Evolutionary conservation across 1,139 yeast genomes (phyloP).

Genomic region (Zhuliangozyma parablackwelliae): DNA sequence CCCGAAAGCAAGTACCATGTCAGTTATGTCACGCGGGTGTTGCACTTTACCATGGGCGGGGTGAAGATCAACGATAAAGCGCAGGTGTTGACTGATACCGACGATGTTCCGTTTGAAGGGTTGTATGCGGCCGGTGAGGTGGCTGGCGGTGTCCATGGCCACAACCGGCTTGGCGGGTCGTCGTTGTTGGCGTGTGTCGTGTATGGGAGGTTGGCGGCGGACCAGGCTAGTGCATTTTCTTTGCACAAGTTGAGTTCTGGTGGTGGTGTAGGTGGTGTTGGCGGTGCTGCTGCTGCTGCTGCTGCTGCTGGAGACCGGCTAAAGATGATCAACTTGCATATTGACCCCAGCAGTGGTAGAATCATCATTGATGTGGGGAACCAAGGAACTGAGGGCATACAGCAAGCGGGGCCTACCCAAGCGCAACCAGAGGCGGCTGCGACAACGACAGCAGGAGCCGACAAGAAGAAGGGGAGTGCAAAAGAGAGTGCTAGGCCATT

Average conservation of each 20-base stretch:
- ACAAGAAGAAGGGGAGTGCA: constrained; percentile 1
- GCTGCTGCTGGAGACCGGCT: constrained; percentile 24
- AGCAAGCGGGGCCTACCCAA: constrained; percentile 1
- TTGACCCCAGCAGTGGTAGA: constrained; percentile 28
- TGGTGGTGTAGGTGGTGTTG: constrained; percentile 3
- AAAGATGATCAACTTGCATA: constrained; percentile 42
- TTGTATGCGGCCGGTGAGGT: constrained; percentile 77
- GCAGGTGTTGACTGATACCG: constrained; percentile 47
- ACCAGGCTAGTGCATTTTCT: constrained; percentile 32
- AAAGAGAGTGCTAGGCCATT: constrained; percentile 13
- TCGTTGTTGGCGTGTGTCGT: constrained; percentile 78
- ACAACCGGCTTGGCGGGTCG: constrained; percentile 73
- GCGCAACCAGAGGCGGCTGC: constrained; percentile 4
- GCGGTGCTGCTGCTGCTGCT: constrained; percentile 1
- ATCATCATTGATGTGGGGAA: constrained; percentile 28
- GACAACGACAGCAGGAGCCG: constrained; percentile 2
- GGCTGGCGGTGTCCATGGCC: constrained; percentile 82
- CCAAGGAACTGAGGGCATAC: constrained; percentile 1
- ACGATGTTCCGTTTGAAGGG: constrained; percentile 45
- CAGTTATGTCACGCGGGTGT: constrained; percentile 65
- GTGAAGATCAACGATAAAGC: constrained; percentile 59
- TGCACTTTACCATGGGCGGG: constrained; percentile 88
- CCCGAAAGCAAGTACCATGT: constrained; percentile 36
- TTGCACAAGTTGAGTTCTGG: constrained; percentile 25
- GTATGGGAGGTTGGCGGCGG: constrained; percentile 65